Base-by-base conservation (phyloP, 1,284 basidiomycete species). In the Sporisorium sorghi region DNA sequence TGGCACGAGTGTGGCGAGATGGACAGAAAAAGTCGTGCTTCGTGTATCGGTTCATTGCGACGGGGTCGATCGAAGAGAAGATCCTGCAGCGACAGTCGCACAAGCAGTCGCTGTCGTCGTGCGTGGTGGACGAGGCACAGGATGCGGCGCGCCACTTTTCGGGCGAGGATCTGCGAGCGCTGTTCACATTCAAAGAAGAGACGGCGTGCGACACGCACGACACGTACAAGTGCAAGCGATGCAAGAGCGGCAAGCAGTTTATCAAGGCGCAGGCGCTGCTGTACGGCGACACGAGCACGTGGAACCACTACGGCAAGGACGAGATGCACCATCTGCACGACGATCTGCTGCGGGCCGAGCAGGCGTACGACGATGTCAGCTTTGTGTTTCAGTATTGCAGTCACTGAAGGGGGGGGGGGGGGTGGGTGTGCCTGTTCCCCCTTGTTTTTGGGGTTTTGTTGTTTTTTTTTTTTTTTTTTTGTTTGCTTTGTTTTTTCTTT, bases 1-100 rank as follows among this genome's bases (percentile, higher is more conserved):
- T 99, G 6, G 96, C 96, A 40, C 93, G 96, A 85, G 96, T 99
- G 2, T 99, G 96, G 96, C 92, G 97, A 87, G 96, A 99, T 82
- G 96, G 96, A 0, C 96, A 99, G 85, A 99, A 97, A 89, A 99
- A 99, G 89, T 73, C 74, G 26, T 77, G 93, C 84, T 99, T 98
- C 78, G 96, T 98, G 3, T 99, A 99, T 83, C 93, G 96, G 21
- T 99, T 98, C 86, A 95, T 97, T 79, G 92, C 94, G 1, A 97
- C 96, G 0, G 96, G 96, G 1, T 97, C 95, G 2, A 97, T 99
- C 73, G 97, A 99, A 86, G 97, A 99, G 86, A 99, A 98, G 87
- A 97, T 98, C 71, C 94, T 97, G 85, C 94, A 97, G 85, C 93
- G 86, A 5, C 85, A 86, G 64, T 94, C 95, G 43, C 92, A 91